Conservation (phyloP, 148 eudicot species). For the Bassia scoparia region DNA sequence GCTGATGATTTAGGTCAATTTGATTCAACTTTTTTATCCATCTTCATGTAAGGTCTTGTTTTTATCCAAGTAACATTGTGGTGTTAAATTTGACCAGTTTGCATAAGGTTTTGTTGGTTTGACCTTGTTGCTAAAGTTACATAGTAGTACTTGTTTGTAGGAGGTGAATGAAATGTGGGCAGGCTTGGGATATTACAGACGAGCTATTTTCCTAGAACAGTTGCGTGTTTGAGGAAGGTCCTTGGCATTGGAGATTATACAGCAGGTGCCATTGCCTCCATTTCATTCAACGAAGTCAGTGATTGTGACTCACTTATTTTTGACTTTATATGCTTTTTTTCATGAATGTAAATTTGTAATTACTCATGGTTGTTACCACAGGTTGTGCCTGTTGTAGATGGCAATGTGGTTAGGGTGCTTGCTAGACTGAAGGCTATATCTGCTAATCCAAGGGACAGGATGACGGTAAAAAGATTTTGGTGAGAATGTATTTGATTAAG, state of each 20-base stretch:
- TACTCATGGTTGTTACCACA: constrained; percentile 26
- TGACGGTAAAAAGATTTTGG: constrained; percentile 52
- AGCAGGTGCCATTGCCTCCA: constrained; percentile 94
- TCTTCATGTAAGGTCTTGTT: too few species aligned
- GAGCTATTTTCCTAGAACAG: constrained; percentile 84
- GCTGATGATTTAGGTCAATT: not conserved
- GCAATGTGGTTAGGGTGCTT: constrained; percentile 88
- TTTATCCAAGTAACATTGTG: not conserved
- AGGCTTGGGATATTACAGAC: constrained; percentile 93
- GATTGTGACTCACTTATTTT: too few species aligned
- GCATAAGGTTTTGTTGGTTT: too few species aligned
- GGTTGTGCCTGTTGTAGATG: constrained; percentile 95
- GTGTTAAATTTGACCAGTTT: not conserved
- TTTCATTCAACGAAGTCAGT: constrained; percentile 78
- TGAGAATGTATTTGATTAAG: constrained; percentile 26
- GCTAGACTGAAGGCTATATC: constrained; percentile 81
- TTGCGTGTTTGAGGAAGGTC: constrained; percentile 50
- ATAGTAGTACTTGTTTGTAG: constrained; percentile 35
- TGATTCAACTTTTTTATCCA: not conserved
- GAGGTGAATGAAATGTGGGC: constrained; percentile 99
- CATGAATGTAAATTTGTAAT: not conserved
- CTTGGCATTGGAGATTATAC: constrained; percentile 94
- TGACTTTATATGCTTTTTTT: not conserved
- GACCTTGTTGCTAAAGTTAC: too few species aligned
- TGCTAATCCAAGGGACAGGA: constrained; percentile 66